These are phyloP conservation scores for Cercospora canescens DNA, from an alignment of 2,329 filamentous ascomycete species.

Conservation along the genomic window DNA sequence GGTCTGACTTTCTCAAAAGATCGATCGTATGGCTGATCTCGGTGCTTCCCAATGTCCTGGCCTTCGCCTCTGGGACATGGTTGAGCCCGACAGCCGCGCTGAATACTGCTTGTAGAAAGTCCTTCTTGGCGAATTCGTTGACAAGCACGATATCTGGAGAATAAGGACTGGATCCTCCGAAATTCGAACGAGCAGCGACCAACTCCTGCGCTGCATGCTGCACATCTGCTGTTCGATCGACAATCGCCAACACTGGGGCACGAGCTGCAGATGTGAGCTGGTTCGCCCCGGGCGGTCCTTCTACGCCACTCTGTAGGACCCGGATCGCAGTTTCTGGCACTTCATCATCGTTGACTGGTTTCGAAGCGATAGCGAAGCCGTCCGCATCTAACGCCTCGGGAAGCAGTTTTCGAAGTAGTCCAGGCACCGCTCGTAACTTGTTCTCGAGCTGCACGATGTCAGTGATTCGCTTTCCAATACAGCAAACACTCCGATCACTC, in stretches of 20 bases:
- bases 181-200: slow-evolving; percentile 55
- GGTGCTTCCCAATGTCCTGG: slow-evolving; percentile 1
- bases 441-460: slow-evolving; percentile 40
- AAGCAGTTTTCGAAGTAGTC: slow-evolving; percentile 42
- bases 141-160: slow-evolving; percentile 64
- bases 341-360: slow-evolving; percentile 31
- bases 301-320: slow-evolving; percentile 37
- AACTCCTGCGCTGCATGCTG: slow-evolving; percentile 54
- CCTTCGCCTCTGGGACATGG: slow-evolving; percentile 6
- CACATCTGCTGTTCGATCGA: slow-evolving; percentile 61
- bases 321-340: slow-evolving; percentile 31
- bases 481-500: slow-evolving; percentile 5
- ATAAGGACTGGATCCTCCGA: slow-evolving; percentile 59
- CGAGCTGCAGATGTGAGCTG: slow-evolving; percentile 39
- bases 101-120: slow-evolving; percentile 54
- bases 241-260: slow-evolving; percentile 53
- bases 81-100: slow-evolving; percentile 39
- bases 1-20: slow-evolving; percentile 12
- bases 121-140: slow-evolving; percentile 61
- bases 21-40: slow-evolving; percentile 9
- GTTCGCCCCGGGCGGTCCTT: slow-evolving; percentile 21
- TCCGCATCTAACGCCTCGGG: slow-evolving; percentile 48
- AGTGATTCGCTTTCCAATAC: neutral
- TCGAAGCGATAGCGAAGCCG: slow-evolving; percentile 48
- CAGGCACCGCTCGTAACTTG: slow-evolving; percentile 39